These are phyloP conservation scores for Trichodelitschia bisporula DNA, from an alignment of 495 filamentous ascomycete genomes.

Conservation along the genomic window DNA sequence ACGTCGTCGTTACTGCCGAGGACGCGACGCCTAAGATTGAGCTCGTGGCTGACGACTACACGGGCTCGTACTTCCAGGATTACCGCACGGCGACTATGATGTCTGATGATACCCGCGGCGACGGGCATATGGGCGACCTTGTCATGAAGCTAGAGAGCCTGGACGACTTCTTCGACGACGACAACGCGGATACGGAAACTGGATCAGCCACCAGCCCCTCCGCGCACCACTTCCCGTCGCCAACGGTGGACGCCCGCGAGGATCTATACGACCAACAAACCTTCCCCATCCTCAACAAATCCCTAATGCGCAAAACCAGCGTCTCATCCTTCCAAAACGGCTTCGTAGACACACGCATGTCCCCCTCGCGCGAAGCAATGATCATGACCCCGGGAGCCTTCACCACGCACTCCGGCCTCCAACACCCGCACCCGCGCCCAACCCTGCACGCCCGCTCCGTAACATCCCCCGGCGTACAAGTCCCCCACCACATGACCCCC, in stretches of 20 bases:
- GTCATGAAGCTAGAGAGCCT: conserved; percentile 77
- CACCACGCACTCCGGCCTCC: conserved; percentile 7
- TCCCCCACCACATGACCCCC: too few relatives aligned
- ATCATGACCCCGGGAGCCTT: conserved; percentile 37
- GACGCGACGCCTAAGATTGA: conserved; percentile 47
- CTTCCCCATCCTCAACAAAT: conserved; percentile 70
- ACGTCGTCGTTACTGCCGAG: conserved; percentile 29
- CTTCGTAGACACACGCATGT: conserved; percentile 46
- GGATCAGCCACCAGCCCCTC: conserved; percentile 25
- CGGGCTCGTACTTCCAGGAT: conserved; percentile 48
- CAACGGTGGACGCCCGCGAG: conserved; percentile 41
- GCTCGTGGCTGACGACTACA: conserved; percentile 77
- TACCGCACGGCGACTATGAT: conserved; percentile 27
- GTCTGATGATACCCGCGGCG: conserved; percentile 56
- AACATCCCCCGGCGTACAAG: conserved; percentile 15
- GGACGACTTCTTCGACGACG: conserved; percentile 82
- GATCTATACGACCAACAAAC: conserved; percentile 88
- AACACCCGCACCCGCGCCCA: conserved; percentile 7
- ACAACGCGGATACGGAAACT: conserved; percentile 18
- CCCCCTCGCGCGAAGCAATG: conserved; percentile 27
- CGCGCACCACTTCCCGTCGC: conserved; percentile 10
- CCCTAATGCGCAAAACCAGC: conserved; percentile 43
- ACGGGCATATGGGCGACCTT: conserved; percentile 60
- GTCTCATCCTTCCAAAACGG: conserved; percentile 70
- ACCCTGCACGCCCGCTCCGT: conserved; percentile 16